Evolutionary conservation across 164 flowering plant species (phyloP).

Genomic region (Liriodendron chinense): DNA sequence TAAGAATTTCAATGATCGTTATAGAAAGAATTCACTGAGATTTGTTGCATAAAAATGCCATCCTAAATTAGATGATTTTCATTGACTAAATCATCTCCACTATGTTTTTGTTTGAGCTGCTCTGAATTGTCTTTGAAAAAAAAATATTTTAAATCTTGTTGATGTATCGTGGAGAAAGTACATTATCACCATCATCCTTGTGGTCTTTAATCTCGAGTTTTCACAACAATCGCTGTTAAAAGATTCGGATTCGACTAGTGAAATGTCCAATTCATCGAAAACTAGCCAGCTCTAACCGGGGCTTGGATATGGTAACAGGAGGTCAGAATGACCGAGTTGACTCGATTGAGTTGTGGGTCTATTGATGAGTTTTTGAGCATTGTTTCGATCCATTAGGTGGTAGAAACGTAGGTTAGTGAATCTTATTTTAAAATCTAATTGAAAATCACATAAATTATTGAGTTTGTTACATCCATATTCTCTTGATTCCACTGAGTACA

Average conservation of each 20-base stretch:
- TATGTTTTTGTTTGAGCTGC: no score
- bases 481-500: neutral
- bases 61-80: no score
- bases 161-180: no score
- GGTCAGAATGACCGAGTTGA: neutral
- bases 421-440: neutral
- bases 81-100: no score
- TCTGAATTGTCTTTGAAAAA: no score
- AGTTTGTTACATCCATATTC: neutral
- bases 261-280: neutral
- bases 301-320: neutral
- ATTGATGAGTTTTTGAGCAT: neutral
- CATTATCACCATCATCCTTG: no score
- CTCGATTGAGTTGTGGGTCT: neutral
- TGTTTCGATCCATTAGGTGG: neutral
- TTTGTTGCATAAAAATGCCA: no score
- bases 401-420: neutral
- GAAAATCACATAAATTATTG: neutral
- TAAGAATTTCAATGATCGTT: no score
- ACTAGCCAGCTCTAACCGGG: no score
- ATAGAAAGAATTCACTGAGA: no score
- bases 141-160: no score
- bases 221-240: neutral
- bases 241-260: neutral
- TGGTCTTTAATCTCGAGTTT: no score